Base-by-base conservation (phyloP, 768 basidiomycete species). In the Leccinellum luteum region DNA sequence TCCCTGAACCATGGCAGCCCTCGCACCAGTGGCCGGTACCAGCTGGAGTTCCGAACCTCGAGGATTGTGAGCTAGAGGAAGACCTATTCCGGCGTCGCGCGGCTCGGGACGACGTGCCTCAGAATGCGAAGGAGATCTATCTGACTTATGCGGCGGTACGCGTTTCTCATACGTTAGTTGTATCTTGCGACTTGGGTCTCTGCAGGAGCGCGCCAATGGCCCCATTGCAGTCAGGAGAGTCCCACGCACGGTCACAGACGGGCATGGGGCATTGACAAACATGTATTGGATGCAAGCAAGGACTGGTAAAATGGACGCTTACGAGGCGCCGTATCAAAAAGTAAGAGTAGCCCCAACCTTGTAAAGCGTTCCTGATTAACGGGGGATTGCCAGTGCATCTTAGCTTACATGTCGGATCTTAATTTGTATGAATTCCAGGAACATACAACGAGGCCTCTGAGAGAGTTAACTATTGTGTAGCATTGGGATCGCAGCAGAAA, bases 251-350 rank as follows among this genome's bases (percentile, higher is more conserved):
- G 72, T 76, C 48, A 62, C 73, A 19, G 66, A 75, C 3, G 70
- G 72, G 28, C 78, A 82, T 27, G 87, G 86, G 4, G 74, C 72
- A 19, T 69, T 79, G 28, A 76, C 77, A 17, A 79, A 79, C 55
- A 83, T 86, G 81, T 89, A 84, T 65, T 94, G 91, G 92, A 89
- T 91, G 86, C 83, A 85, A 67, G 86, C 90, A 3, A 80, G 81
- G 58, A 79, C 84, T 60, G 71, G 71, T 25, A 31, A 30, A 49
- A 78, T 85, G 55, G 85, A 86, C 1, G 77, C 79, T 62, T 89
- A 89, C 67, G 85, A 83, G 44, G 68, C 84, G 4, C 81, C 84
- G 21, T 93, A 88, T 69, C 91, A 93, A 64, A 93, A 92, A 75
- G 91, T 87, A 51, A 56, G 60, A 7, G 23, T 2, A 14, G 38